Base-by-base conservation (phyloP, 306 rosid species). In the Echinosophora koreensis region DNA sequence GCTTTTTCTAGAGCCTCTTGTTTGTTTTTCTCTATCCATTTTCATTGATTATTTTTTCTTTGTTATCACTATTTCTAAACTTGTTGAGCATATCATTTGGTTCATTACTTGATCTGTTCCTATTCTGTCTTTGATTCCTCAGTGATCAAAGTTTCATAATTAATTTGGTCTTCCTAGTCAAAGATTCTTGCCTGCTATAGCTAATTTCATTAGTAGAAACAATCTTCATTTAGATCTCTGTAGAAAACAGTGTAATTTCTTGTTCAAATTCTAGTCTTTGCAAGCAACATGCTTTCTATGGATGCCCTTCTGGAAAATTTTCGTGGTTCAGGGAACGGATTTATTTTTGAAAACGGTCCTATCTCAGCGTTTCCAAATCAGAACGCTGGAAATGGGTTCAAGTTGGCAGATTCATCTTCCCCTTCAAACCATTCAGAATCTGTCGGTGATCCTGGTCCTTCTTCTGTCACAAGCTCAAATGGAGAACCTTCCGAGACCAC, bases 401-500 rank as follows among this genome's bases (percentile, higher is more conserved):
- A 74, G 14, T 46, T 54, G 63, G 34, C 55, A 12, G 77, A 77
- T 77, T 88, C 85, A 58, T 12, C 70, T 77, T 50, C 66, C 39
- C 69, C 54, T 81, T 59, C 81, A 28, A 67, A 42, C 27, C 39
- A 63, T 76, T 65, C 85, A 30, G 76, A 71, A 39, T 81, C 77
- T 14, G 70, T 56, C 4, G 5, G 15, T 52, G 85, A 79, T 55
- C 60, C 80, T 68, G 80, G 27, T 44, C 85, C 74, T 9, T 77
- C 84, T 61, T 27, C 79, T 46, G 73, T 57, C 37, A 14, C 76
- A 30, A 74, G 63, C 72, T 79, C 89, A 0, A 76, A 63, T 11
- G 85, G 61, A 47, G 89, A 86, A 27, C 66, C 86, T 71, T 14
- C 65, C 0, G 94, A 88, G 69, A 93, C 86, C 56, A 79, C 3